These are phyloP conservation scores for Psilocybe sp. DNA, from an alignment of 768 basidiomycete species.

Conservation along the genomic window DNA sequence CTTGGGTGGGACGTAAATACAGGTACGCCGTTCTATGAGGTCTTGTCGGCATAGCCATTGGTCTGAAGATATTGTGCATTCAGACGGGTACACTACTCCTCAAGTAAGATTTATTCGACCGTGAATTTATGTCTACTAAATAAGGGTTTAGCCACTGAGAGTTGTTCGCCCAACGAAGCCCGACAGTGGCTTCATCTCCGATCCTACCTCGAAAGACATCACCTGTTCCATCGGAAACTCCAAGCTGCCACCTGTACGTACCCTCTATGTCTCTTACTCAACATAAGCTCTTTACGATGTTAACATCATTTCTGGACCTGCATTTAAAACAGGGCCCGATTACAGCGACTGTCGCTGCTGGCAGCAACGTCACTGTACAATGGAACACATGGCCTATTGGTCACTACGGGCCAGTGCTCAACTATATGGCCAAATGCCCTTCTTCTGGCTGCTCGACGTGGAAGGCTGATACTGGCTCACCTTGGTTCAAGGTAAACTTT, in stretches of 20 bases:
- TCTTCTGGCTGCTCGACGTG: slow-evolving; percentile 30
- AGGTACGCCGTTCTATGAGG: slow-evolving; percentile 12
- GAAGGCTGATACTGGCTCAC: slow-evolving; percentile 33
- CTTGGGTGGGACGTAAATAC: slow-evolving; percentile 33
- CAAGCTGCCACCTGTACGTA: slow-evolving; percentile 29
- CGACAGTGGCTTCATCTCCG: slow-evolving; percentile 33
- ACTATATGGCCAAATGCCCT: slow-evolving; percentile 38
- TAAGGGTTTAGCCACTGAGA: slow-evolving; percentile 24
- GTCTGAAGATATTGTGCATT: neutral
- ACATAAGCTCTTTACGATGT: neutral
- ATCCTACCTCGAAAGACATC: slow-evolving; percentile 28
- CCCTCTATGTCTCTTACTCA: too few relatives aligned
- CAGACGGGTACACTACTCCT: slow-evolving; percentile 31
- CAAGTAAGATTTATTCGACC: slow-evolving; percentile 16
- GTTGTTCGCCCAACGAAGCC: slow-evolving; percentile 33
- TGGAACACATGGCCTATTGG: slow-evolving; percentile 41
- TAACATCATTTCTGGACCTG: neutral
- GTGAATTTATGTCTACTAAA: too few relatives aligned
- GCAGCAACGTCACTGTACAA: slow-evolving; percentile 28
- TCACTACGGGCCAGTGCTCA: slow-evolving; percentile 36
- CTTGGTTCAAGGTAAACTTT: slow-evolving; percentile 35
- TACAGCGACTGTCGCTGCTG: slow-evolving; percentile 32
- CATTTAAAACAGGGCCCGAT: slow-evolving; percentile 29
- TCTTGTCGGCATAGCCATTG: neutral
- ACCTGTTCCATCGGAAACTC: slow-evolving; percentile 37